Conservation (phyloP, 1,139 yeast species). For the Debaryomyces singareniensis region DNA sequence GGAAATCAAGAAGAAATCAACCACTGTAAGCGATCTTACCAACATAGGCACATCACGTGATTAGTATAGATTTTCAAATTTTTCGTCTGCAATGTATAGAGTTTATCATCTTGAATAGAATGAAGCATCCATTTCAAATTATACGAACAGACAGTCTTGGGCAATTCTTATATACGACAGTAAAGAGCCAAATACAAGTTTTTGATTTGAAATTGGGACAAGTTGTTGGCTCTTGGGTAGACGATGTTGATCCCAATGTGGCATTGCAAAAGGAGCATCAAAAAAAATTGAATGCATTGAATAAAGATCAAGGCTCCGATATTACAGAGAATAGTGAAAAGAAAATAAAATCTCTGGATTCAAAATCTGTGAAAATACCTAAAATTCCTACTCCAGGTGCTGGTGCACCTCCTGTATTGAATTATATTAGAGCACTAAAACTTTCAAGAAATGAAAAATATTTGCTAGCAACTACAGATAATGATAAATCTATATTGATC, state of each 20-base stretch:
- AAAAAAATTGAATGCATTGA: slow-evolving; percentile 26
- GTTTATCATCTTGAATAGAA: slow-evolving; percentile 7
- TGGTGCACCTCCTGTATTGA: slow-evolving; percentile 61
- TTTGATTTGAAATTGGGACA: slow-evolving; percentile 29
- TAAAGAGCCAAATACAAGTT: slow-evolving; percentile 51
- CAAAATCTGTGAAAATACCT: slow-evolving; percentile 32
- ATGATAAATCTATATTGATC: slow-evolving; percentile 74
- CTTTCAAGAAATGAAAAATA: slow-evolving; percentile 44
- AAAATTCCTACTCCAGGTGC: slow-evolving; percentile 60
- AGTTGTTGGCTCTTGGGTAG: slow-evolving; percentile 52
- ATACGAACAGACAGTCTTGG: slow-evolving; percentile 38
- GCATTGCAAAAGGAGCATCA: slow-evolving; percentile 40
- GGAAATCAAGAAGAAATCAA: slow-evolving; percentile 13
- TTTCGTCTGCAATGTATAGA: too few species aligned
- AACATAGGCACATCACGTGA: too few species aligned
- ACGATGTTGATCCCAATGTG: slow-evolving; percentile 39
- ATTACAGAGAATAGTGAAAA: slow-evolving; percentile 17
- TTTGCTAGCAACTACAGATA: slow-evolving; percentile 70
- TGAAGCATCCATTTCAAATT: slow-evolving; percentile 70
- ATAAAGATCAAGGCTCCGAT: slow-evolving; percentile 15
- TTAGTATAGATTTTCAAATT: too few species aligned
- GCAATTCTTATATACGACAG: slow-evolving; percentile 45
- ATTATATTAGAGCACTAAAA: slow-evolving; percentile 57
- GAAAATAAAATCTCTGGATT: slow-evolving; percentile 22
- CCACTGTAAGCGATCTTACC: too few species aligned